Evolutionary conservation across 1,139 yeast genomes (phyloP).

Genomic region (Pichia sp.): DNA sequence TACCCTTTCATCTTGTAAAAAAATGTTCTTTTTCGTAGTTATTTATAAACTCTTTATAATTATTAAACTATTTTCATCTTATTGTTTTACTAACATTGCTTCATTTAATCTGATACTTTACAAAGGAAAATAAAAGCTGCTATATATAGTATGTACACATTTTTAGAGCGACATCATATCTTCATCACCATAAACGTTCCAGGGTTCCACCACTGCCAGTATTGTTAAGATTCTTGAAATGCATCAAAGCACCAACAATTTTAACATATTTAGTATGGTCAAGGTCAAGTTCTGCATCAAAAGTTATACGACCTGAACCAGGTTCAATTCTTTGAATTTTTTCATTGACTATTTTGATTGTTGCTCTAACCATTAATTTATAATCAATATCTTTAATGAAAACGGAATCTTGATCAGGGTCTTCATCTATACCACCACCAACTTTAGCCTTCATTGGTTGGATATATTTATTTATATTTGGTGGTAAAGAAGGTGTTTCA

Average conservation of each 20-base stretch:
- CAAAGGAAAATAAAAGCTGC: too few species aligned
- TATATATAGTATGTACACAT: too few species aligned
- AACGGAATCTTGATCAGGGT: conserved; percentile 19
- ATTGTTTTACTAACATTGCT: too few species aligned
- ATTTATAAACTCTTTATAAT: too few species aligned
- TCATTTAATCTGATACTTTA: too few species aligned
- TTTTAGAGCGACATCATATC: too few species aligned
- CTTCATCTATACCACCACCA: conserved; percentile 15
- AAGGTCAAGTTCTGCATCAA: conserved; percentile 27
- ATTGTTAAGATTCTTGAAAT: conserved; percentile 17
- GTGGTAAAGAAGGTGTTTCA: conserved; percentile 23
- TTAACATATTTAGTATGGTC: conserved; percentile 28
- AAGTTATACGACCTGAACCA: conserved; percentile 24
- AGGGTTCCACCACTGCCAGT: conserved; percentile 18
- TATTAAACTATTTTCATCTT: too few species aligned
- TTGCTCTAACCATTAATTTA: conserved; percentile 24
- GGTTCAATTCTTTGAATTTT: conserved; percentile 18
- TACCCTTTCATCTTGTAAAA: too few species aligned
- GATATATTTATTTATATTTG: conserved; percentile 23
- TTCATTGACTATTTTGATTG: conserved; percentile 19
- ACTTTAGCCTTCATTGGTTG: conserved; percentile 23
- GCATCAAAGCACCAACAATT: conserved; percentile 21
- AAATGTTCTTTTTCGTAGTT: too few species aligned
- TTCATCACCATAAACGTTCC: conserved; percentile 23
- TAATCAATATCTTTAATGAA: conserved; percentile 24